A percentile compares a stretch with the other conserved stretches of the same genome.
phyloP scores from a whole-genome alignment of 2,329 filamentous ascomycete genomes.

The Anisogramma anomala region DNA sequence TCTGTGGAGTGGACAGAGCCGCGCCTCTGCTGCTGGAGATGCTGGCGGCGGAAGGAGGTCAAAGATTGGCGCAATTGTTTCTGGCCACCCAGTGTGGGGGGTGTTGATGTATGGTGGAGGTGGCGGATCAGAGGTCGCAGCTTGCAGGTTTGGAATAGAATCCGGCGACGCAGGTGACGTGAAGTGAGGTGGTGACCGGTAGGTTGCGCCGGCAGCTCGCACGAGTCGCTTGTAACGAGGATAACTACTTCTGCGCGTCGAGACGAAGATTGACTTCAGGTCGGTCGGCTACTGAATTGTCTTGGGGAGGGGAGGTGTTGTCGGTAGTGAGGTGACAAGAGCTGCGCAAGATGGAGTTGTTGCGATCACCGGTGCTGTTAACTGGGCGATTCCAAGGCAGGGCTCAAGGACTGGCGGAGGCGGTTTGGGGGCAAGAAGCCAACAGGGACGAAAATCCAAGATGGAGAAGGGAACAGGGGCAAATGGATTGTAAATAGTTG shows the following conservation, averaged over 20 bases:
- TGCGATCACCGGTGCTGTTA: too few relatives aligned
- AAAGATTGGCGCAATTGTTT: background rate
- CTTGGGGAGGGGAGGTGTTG: background rate
- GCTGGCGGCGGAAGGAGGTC: background rate
- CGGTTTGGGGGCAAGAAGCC: too few relatives aligned
- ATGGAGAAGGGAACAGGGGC: too few relatives aligned
- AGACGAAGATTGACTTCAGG: background rate
- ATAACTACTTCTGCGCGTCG: background rate
- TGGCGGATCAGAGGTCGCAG: background rate
- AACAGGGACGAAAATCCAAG: too few relatives aligned
- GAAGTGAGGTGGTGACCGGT: background rate
- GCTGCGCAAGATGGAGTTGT: background rate
- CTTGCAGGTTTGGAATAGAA: background rate
- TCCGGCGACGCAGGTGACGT: background rate
- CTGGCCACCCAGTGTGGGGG: background rate
- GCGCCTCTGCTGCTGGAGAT: constrained; percentile 13
- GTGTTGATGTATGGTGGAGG: background rate
- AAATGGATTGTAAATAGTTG: too few relatives aligned
- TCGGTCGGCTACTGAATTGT: background rate
- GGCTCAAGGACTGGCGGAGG: too few relatives aligned
- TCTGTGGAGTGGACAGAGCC: constrained; percentile 22
- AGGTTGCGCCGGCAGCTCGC: background rate
- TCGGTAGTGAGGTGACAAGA: background rate
- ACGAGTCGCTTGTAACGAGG: background rate
- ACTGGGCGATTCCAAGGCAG: too few relatives aligned